phyloP scores from a whole-genome alignment of 2,329 filamentous ascomycete species.

The Epichloe aotearoae region DNA sequence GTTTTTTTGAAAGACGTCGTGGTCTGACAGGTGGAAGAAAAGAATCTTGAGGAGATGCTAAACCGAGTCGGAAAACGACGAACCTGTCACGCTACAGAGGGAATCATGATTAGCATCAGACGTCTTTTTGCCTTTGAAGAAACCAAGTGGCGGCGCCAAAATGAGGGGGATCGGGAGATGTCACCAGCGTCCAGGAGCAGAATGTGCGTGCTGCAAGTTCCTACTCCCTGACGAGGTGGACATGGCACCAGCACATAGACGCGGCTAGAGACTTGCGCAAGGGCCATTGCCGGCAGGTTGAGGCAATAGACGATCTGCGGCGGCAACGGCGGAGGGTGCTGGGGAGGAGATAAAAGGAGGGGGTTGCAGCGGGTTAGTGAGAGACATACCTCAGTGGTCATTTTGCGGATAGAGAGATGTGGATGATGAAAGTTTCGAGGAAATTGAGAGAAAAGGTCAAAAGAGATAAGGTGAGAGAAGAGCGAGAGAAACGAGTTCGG shows the following conservation, averaged over 20 bases:
- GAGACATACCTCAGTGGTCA: constrained; percentile 23
- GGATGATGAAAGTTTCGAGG: not conserved
- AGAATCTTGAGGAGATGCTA: constrained; percentile 8
- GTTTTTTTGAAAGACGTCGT: constrained; percentile 15
- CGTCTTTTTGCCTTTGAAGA: not conserved
- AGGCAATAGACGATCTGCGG: not conserved
- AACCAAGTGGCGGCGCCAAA: constrained; percentile 5
- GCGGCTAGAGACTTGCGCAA: not conserved
- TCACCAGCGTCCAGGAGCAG: not conserved
- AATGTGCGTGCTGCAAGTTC: not conserved
- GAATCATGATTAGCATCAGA: constrained; percentile 23
- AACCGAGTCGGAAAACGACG: constrained; percentile 16
- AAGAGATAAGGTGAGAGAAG: constrained; percentile 10
- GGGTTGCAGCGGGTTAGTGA: not conserved
- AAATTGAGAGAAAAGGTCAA: constrained; percentile 2
- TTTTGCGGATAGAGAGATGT: constrained; percentile 9
- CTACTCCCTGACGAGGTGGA: not conserved
- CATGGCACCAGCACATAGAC: not conserved
- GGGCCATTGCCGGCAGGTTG: not conserved
- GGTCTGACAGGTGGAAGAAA: constrained; percentile 3
- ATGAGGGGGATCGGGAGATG: constrained; percentile 1
- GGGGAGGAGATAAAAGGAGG: constrained; percentile 7
- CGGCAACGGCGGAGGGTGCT: constrained; percentile 2
- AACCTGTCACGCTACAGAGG: constrained; percentile 55
- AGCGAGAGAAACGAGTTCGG: constrained; percentile 11